A percentile compares a stretch with the other conserved stretches of the same genome.
Evolutionary conservation across 148 eudicot species (phyloP).

Genomic region (Nyssa sinensis): DNA sequence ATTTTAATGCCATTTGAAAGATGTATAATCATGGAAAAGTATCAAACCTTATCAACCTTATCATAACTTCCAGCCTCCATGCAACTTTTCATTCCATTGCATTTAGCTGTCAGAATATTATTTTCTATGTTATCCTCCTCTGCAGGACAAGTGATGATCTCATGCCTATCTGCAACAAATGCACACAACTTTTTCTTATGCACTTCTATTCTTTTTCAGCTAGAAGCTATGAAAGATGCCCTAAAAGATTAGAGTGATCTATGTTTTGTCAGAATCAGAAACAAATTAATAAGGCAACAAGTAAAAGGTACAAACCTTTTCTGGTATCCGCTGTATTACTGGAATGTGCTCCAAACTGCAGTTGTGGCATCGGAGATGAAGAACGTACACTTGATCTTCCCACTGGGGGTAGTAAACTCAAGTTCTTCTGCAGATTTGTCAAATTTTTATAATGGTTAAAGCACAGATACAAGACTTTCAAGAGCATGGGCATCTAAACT

Average conservation of each 20-base stretch:
- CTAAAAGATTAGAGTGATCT: not conserved
- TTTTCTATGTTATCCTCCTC: conserved; percentile 17
- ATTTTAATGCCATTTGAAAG: not conserved
- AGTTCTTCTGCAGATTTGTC: conserved; percentile 34
- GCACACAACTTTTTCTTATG: conserved; percentile 1
- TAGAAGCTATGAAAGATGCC: not conserved
- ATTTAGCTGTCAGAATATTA: conserved; percentile 17
- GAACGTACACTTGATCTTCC: conserved; percentile 25
- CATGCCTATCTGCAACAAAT: conserved; percentile 32
- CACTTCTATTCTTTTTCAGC: not conserved
- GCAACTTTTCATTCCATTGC: conserved; percentile 17
- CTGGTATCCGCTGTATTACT: conserved; percentile 10
- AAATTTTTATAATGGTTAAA: not conserved
- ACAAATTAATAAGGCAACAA: not conserved
- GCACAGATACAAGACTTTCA: not conserved
- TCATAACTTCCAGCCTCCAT: conserved; percentile 21
- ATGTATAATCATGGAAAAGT: not conserved
- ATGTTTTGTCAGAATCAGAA: not conserved
- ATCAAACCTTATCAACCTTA: conserved; percentile 31
- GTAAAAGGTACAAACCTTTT: conserved; percentile 25
- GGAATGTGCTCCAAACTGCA: conserved; percentile 24
- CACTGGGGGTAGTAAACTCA: conserved; percentile 23
- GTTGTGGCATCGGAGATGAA: conserved; percentile 23
- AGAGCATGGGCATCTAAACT: no score
- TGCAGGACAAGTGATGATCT: conserved; percentile 2